phyloP scores from a whole-genome alignment of 805 yeast genomes.

The Cyberlindnera lachancei region DNA sequence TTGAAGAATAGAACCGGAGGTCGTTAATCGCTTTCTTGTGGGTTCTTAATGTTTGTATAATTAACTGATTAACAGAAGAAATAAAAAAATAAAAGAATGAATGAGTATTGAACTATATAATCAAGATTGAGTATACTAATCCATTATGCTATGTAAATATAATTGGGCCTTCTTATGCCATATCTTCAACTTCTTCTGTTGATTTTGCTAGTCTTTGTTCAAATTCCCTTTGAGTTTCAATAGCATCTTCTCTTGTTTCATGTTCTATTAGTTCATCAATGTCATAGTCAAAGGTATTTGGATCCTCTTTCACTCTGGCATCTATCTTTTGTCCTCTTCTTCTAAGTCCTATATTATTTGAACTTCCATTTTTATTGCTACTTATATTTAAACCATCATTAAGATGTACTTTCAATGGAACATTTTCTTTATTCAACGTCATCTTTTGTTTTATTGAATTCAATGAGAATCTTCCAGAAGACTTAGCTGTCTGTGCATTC shows the following conservation, averaged over 20 bases:
- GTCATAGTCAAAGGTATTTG: constrained; percentile 21
- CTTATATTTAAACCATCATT: not conserved
- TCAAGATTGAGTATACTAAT: too few relatives aligned
- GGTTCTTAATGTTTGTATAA: not conserved
- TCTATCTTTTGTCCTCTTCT: constrained; percentile 11
- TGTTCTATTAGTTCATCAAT: constrained; percentile 20
- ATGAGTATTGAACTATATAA: too few relatives aligned
- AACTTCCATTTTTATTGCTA: too few relatives aligned
- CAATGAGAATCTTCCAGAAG: constrained; percentile 3
- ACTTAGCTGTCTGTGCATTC: constrained; percentile 6
- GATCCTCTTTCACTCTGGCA: constrained; percentile 9
- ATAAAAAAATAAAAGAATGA: not conserved
- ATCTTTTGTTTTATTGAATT: constrained; percentile 9
- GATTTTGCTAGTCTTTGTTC: constrained; percentile 10
- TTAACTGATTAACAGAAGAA: not conserved
- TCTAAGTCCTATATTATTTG: too few relatives aligned
- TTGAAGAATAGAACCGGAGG: constrained; percentile 22
- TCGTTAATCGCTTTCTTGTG: too few relatives aligned
- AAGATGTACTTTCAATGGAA: constrained; percentile 17
- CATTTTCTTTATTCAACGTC: constrained; percentile 13
- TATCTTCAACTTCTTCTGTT: constrained; percentile 15
- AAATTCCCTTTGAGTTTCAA: constrained; percentile 11
- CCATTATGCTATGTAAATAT: too few relatives aligned
- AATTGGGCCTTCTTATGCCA: too few relatives aligned
- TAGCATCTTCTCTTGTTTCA: constrained; percentile 10